Conservation (phyloP, 192 early-diverging fungal genomes). For the Kappamyces sp. region DNA sequence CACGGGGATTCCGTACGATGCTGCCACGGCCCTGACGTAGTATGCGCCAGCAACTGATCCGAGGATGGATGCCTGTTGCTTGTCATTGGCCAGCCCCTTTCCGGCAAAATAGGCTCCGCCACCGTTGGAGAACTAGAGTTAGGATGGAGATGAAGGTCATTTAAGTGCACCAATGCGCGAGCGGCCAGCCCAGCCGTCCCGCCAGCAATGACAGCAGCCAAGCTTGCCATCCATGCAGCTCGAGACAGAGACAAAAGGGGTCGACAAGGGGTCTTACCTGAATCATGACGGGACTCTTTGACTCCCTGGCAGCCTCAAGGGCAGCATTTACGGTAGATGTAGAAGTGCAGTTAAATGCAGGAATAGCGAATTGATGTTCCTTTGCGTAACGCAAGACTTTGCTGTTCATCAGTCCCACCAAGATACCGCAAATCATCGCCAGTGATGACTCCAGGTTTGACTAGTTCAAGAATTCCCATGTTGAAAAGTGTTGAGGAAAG, state of each 20-base stretch:
- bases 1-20: conserved; percentile 72
- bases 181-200: too few species aligned
- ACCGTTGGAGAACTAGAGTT: conserved; percentile 73
- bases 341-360: conserved; percentile 94
- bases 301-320: conserved; percentile 90
- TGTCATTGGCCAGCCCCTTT: conserved; percentile 85
- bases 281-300: conserved; percentile 88
- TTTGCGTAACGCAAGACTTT: conserved; percentile 48
- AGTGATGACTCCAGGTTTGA: conserved; percentile 87
- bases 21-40: conserved; percentile 72
- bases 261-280: conserved; percentile 31
- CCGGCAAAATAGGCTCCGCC: conserved; percentile 89
- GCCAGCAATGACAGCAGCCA: too few species aligned
- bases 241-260: too few species aligned
- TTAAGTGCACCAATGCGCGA: too few species aligned
- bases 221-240: too few species aligned
- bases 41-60: conserved; percentile 90
- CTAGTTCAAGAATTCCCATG: conserved; percentile 68
- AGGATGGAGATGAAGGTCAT: too few species aligned
- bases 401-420: conserved; percentile 14
- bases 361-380: conserved; percentile 87
- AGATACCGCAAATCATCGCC: conserved; percentile 81
- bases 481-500: conserved; percentile 4
- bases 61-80: conserved; percentile 82
- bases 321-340: conserved; percentile 88